Percentiles rank a stretch among this genome's conserved stretches.
Conservation (phyloP, 2,329 filamentous ascomycete genomes). For the Lasiodiplodia citricola region DNA sequence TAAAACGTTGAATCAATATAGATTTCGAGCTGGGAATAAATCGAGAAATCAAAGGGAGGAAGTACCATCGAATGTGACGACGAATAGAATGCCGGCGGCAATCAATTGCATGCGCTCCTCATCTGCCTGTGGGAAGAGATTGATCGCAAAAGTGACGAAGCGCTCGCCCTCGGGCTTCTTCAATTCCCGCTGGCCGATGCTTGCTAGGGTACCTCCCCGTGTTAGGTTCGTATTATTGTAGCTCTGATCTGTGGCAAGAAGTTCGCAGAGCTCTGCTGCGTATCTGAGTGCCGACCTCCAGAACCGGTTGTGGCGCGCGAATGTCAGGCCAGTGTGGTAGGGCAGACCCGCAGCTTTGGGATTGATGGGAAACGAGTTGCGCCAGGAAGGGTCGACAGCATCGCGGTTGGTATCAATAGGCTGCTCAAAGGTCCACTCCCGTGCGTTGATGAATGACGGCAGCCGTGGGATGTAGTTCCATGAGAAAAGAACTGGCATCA, state of each 20-base stretch:
- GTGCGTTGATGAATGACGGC: constrained; percentile 1
- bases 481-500: constrained; percentile 11
- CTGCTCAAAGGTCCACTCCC: constrained; percentile 3
- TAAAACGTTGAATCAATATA: background rate
- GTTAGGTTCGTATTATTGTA: constrained; percentile 13
- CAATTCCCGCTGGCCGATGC: constrained; percentile 11
- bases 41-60: background rate
- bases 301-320: constrained; percentile 3
- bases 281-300: constrained; percentile 1
- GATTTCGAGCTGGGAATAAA: too few species aligned
- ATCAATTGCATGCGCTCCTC: constrained; percentile 14
- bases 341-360: constrained; percentile 1
- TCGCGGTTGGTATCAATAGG: constrained; percentile 3
- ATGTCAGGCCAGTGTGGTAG: constrained; percentile 3
- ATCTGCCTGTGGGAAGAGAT: constrained; percentile 1
- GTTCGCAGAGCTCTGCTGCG: constrained; percentile 2
- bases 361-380: constrained; percentile 12
- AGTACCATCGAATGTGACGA: constrained; percentile 4
- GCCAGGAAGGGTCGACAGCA: background rate
- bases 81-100: constrained; percentile 2
- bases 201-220: constrained; percentile 1
- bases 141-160: constrained; percentile 17
- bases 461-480: constrained; percentile 17
- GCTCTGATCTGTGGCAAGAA: constrained; percentile 3
- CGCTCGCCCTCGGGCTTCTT: constrained; percentile 12